Conservation (phyloP, 371 early-diverging fungal genomes). For the Mortierella sp. region DNA sequence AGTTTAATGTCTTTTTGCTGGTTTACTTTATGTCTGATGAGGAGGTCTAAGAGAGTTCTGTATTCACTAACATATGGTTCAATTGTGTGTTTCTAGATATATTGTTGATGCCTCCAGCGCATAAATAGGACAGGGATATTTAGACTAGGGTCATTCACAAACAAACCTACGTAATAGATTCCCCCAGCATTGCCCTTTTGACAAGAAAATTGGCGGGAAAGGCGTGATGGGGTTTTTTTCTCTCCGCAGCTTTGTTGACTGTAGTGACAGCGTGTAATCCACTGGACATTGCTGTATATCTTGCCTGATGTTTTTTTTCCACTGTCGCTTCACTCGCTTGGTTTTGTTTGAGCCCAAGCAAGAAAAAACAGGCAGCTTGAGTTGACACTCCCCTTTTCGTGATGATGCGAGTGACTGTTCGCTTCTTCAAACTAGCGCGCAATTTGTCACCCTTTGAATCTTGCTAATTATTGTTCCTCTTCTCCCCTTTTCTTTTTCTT, state of each 20-base stretch:
- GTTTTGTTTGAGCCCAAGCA: not conserved
- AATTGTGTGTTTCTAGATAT: slow-evolving; percentile 20
- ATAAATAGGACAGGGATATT: slow-evolving; percentile 7
- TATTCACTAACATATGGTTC: not conserved
- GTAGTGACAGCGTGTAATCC: not conserved
- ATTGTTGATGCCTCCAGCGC: slow-evolving; percentile 38
- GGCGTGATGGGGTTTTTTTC: not conserved
- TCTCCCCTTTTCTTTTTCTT: not conserved
- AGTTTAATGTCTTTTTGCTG: slow-evolving; percentile 5
- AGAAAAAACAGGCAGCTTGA: not conserved
- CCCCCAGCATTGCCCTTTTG: not conserved
- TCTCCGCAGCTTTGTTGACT: slow-evolving; percentile 2
- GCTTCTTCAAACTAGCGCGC: not conserved
- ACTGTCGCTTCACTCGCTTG: no score
- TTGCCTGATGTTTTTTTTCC: no score
- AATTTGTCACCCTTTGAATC: not conserved
- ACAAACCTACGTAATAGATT: not conserved
- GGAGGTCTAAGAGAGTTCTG: not conserved
- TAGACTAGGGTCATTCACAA: not conserved
- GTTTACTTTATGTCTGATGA: not conserved
- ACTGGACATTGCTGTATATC: not conserved
- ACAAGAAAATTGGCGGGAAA: slow-evolving; percentile 5
- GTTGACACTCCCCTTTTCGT: not conserved
- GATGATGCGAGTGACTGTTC: not conserved
- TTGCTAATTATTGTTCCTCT: not conserved